Conservation (phyloP, 441 rosid species). For the Jatropha podagrica region DNA sequence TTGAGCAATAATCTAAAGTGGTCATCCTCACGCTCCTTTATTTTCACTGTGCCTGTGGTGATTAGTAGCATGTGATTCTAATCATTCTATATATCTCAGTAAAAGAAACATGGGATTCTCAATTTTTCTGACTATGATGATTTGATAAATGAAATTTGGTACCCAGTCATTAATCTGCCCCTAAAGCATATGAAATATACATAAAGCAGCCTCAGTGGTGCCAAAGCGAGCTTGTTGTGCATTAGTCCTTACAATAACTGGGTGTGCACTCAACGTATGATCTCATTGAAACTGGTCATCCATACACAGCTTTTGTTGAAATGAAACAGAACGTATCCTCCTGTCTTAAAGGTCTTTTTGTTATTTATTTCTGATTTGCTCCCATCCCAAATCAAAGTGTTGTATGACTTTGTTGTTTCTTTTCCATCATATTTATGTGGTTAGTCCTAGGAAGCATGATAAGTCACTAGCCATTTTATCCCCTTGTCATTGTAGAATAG, state of each 20-base stretch:
- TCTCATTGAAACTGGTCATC: neutral
- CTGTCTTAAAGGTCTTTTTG: slow-evolving; percentile 8
- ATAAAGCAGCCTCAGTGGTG: neutral
- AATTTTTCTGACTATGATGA: neutral
- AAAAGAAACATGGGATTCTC: neutral
- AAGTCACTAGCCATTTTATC: neutral
- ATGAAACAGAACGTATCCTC: neutral
- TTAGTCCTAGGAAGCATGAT: neutral
- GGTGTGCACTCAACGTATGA: neutral
- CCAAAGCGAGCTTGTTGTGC: slow-evolving; percentile 5
- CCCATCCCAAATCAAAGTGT: neutral
- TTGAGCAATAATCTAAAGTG: slow-evolving; percentile 1
- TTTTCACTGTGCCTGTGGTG: neutral
- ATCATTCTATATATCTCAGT: neutral
- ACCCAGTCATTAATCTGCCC: neutral
- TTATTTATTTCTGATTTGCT: neutral
- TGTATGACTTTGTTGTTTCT: neutral
- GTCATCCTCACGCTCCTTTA: neutral
- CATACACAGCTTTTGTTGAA: neutral
- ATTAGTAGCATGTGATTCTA: neutral
- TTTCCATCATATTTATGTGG: neutral
- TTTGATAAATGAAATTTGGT: neutral
- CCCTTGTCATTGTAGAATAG: neutral
- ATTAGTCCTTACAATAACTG: neutral
- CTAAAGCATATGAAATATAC: too few relatives aligned